Percentiles rank a stretch among this genome's conserved stretches.
Evolutionary conservation across 2,329 filamentous ascomycete species (phyloP).

Genomic region (Ophiostoma perfectum): DNA sequence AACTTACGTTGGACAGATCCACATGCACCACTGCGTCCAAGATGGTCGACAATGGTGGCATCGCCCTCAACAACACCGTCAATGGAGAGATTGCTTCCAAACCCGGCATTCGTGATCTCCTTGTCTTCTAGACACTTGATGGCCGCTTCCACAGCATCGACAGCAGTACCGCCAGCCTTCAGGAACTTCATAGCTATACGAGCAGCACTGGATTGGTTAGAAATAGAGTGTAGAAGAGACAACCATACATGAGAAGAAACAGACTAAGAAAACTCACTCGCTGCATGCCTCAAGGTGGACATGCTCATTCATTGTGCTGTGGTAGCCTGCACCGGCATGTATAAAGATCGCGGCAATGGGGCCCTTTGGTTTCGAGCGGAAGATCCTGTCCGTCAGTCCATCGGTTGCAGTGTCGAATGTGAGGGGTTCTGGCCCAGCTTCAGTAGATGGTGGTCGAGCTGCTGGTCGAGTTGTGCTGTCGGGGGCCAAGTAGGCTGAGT

Average conservation of each 20-base stretch:
- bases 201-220: slow-evolving; percentile 58
- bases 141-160: slow-evolving; percentile 86
- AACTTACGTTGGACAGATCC: slow-evolving; percentile 80
- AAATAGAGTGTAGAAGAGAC: not conserved
- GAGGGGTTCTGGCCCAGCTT: not conserved
- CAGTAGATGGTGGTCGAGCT: not conserved
- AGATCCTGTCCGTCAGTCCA: slow-evolving; percentile 30
- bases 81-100: slow-evolving; percentile 87
- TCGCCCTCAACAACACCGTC: slow-evolving; percentile 92
- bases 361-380: slow-evolving; percentile 25
- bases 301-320: slow-evolving; percentile 79
- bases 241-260: not conserved
- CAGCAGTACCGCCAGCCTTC: slow-evolving; percentile 68
- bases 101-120: slow-evolving; percentile 94
- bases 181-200: slow-evolving; percentile 76
- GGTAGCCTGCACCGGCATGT: slow-evolving; percentile 91
- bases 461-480: not conserved
- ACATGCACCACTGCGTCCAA: slow-evolving; percentile 85
- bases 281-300: slow-evolving; percentile 81
- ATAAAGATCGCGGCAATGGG: slow-evolving; percentile 69
- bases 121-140: slow-evolving; percentile 84
- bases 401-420: slow-evolving; percentile 19
- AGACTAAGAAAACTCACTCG: slow-evolving; percentile 56
- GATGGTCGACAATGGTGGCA: slow-evolving; percentile 85
- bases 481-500: not conserved